Evolutionary conservation across 169 alveolate species (phyloP).

Genomic region (Plasmodium sp.): DNA sequence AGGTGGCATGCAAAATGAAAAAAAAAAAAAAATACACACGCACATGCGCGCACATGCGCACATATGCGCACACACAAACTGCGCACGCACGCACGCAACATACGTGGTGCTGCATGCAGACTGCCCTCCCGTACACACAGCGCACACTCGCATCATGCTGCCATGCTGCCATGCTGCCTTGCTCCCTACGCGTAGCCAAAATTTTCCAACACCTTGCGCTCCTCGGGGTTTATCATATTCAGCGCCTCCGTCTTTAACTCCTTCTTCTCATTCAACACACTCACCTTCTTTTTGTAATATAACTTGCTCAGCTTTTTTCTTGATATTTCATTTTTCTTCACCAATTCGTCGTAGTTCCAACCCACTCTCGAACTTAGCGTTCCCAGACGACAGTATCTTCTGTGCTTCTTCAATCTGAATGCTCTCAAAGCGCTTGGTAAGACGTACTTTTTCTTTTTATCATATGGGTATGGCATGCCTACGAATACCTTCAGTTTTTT

Average conservation of each 20-base stretch:
- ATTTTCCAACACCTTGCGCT: conserved; percentile 48
- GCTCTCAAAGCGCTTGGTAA: conserved; percentile 96
- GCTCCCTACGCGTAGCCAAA: conserved; percentile 57
- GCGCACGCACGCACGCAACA: background rate
- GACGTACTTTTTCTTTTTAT: conserved; percentile 93
- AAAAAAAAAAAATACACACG: conserved; percentile 7
- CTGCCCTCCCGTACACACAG: background rate
- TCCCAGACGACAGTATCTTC: conserved; percentile 92
- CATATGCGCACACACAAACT: background rate
- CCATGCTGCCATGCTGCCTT: background rate
- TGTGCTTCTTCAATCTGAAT: conserved; percentile 88
- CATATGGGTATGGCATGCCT: conserved; percentile 97
- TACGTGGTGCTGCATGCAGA: background rate
- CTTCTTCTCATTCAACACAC: conserved; percentile 61
- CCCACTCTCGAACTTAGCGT: conserved; percentile 93
- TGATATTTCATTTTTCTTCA: conserved; percentile 91
- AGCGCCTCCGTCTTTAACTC: conserved; percentile 24
- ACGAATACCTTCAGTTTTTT: conserved; percentile 94
- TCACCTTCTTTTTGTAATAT: conserved; percentile 88
- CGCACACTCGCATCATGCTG: background rate
- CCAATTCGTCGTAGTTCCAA: conserved; percentile 92
- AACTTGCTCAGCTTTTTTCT: conserved; percentile 92
- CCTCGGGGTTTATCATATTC: conserved; percentile 37
- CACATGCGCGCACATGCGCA: too few species aligned
- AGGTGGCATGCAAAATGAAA: background rate